A percentile compares a stretch with the other conserved stretches of the same genome.
phyloP scores from a whole-genome alignment of 495 filamentous ascomycete genomes.

The Lophiostoma macrostomum region DNA sequence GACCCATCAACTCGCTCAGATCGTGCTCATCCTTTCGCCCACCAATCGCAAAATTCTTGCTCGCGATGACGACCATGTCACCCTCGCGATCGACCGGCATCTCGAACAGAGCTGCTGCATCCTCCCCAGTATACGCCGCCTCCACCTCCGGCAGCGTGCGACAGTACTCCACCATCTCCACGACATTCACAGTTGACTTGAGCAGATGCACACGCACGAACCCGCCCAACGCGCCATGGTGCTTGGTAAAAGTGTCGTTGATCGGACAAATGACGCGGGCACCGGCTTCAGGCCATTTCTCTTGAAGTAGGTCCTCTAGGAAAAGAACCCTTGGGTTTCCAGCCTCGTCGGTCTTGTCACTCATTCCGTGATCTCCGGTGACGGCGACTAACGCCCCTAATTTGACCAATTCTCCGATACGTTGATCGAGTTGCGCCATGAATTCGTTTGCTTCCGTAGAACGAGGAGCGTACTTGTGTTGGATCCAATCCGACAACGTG shows the following conservation, averaged over 20 bases:
- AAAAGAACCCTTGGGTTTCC: constrained; percentile 43
- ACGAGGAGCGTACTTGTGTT: constrained; percentile 43
- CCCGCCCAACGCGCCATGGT: constrained; percentile 41
- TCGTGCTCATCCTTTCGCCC: constrained; percentile 39
- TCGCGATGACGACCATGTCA: constrained; percentile 40
- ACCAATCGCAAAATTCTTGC: constrained; percentile 37
- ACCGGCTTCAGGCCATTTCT: constrained; percentile 31
- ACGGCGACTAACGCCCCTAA: constrained; percentile 37
- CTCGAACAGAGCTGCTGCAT: constrained; percentile 37
- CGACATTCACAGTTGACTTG: constrained; percentile 27
- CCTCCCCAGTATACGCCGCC: constrained; percentile 32
- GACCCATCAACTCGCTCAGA: constrained; percentile 35
- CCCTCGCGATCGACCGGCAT: constrained; percentile 42
- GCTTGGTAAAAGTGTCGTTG: constrained; percentile 41
- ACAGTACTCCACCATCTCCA: constrained; percentile 17
- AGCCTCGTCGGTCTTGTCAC: constrained; percentile 33
- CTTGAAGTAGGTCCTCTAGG: constrained; percentile 38
- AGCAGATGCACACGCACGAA: constrained; percentile 45
- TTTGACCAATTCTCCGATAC: constrained; percentile 32
- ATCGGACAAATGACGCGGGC: constrained; percentile 45
- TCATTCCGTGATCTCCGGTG: constrained; percentile 45
- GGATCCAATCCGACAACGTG: constrained; percentile 44
- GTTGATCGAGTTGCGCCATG: constrained; percentile 35
- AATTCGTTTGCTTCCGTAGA: constrained; percentile 39
- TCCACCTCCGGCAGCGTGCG: constrained; percentile 36